A percentile compares a stretch with the other conserved stretches of the same genome.
Conservation (phyloP, 768 basidiomycete species). For the Dendrothele bispora region DNA sequence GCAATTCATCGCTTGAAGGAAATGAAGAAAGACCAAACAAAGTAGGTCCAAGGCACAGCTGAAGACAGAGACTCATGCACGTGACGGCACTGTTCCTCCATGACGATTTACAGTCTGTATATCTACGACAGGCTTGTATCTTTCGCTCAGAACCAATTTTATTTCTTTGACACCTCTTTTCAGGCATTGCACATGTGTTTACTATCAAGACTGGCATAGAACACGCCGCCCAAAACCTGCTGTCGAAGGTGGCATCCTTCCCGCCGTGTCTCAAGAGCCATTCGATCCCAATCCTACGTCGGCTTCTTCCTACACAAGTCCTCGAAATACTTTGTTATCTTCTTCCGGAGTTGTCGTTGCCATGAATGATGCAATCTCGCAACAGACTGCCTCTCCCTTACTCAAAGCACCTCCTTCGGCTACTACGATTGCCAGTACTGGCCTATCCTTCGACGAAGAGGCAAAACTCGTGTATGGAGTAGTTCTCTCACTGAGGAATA, state of each 20-base stretch:
- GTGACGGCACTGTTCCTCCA: too few relatives aligned
- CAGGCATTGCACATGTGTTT: conserved; percentile 90
- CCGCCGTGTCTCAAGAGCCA: conserved; percentile 77
- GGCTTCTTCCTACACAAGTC: conserved; percentile 48
- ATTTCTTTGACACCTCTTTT: background rate
- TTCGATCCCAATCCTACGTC: conserved; percentile 30
- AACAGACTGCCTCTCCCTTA: conserved; percentile 35
- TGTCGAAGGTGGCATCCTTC: conserved; percentile 69
- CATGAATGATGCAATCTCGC: conserved; percentile 39
- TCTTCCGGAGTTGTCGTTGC: conserved; percentile 71
- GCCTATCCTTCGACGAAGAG: conserved; percentile 94
- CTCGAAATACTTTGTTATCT: conserved; percentile 66
- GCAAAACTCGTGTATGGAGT: conserved; percentile 97
- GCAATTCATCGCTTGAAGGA: too few relatives aligned
- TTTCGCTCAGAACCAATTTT: background rate
- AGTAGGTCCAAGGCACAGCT: too few relatives aligned
- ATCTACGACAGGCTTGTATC: conserved; percentile 80
- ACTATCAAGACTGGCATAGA: conserved; percentile 95
- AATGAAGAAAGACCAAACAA: too few relatives aligned
- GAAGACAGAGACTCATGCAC: too few relatives aligned
- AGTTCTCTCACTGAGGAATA: conserved; percentile 84
- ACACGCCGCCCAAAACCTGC: conserved; percentile 73
- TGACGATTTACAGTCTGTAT: conserved; percentile 93
- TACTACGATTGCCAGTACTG: conserved; percentile 42
- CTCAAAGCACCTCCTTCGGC: conserved; percentile 33